Base-by-base conservation (phyloP, 2,329 filamentous ascomycete species). In the Incumbomyces delicatus region DNA sequence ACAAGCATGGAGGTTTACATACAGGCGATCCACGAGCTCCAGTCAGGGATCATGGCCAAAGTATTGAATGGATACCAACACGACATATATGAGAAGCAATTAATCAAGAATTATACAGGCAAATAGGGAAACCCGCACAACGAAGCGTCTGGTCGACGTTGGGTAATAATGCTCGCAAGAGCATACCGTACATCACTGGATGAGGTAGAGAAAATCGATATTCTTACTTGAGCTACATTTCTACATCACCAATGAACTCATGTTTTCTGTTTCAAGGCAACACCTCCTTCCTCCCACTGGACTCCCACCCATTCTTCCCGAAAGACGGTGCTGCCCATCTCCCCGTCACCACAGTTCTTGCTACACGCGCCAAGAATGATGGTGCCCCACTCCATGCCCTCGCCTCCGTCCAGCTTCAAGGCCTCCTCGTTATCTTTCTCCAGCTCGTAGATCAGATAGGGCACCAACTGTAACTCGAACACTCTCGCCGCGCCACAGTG, bases 301-400 rank as follows among this genome's bases (percentile, higher is more conserved):
- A 96, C 92, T 6, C 90, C 92, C n/a, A 78, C 81, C 90, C 92
- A 98, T 66, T 98, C 92, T 70, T 96, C 92, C 14, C 88, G 60
- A 66, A 94, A 96, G 1, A 82, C 86, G 1, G 81, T 77, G 59
- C 80, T 74, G 0, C 80, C 84, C 31, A 74, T 70, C 0, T 80
- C 84, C 6, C 76, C 75, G 5, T 64, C 64, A 13, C 79, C 77
- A 62, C 92, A 96, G 63, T 96, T 87, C 60, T 68, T 77, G 54
- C 76, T 78, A 63, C 92, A 98, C 6, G 94, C 87, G 0, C 80
- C 88, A 32, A 96, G 71, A 48, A 98, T 79, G 7, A 98, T 76
- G 1, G 88, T 96, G 0, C 90, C 90, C 92, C 92, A 98, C 60
- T 98, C 92, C 92, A 98, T 98, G 0, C 89, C 92, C 43, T 62